A percentile compares a stretch with the other conserved stretches of the same genome.
Evolutionary conservation across 257 asterid genomes (phyloP).

Genomic region (Cinchona pubescens): DNA sequence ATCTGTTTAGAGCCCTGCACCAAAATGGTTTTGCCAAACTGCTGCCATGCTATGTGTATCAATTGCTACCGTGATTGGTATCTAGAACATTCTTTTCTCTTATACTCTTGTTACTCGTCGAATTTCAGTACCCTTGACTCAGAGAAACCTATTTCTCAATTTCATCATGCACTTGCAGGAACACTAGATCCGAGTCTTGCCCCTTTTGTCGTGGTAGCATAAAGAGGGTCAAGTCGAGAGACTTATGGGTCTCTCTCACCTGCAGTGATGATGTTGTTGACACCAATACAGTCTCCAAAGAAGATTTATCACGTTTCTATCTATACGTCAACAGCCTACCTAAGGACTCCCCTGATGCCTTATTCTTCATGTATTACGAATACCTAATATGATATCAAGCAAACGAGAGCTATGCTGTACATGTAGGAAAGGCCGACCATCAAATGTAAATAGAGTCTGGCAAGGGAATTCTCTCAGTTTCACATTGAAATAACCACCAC

Average conservation of each 20-base stretch:
- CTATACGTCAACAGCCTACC: slow-evolving; percentile 66
- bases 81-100: slow-evolving; percentile 34
- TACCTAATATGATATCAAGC: slow-evolving; percentile 49
- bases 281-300: slow-evolving; percentile 46
- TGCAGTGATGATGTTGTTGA: slow-evolving; percentile 70
- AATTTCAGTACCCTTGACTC: background rate
- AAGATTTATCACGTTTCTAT: slow-evolving; percentile 65
- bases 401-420: slow-evolving; percentile 29
- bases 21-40: slow-evolving; percentile 78
- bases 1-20: slow-evolving; percentile 85
- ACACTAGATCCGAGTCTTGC: slow-evolving; percentile 72
- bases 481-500: slow-evolving; percentile 36
- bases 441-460: slow-evolving; percentile 60
- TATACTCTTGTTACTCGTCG: background rate
- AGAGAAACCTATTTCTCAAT: background rate
- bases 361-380: slow-evolving; percentile 74
- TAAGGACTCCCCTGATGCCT: slow-evolving; percentile 68
- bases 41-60: slow-evolving; percentile 93
- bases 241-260: slow-evolving; percentile 85
- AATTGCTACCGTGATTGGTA: slow-evolving; percentile 87
- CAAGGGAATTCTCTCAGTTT: slow-evolving; percentile 26
- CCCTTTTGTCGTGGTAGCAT: slow-evolving; percentile 88
- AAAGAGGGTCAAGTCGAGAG: slow-evolving; percentile 65
- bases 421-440: slow-evolving; percentile 45
- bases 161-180: slow-evolving; percentile 45